phyloP scores from a whole-genome alignment of 495 filamentous ascomycete genomes.

The Coniosporium apollinis region DNA sequence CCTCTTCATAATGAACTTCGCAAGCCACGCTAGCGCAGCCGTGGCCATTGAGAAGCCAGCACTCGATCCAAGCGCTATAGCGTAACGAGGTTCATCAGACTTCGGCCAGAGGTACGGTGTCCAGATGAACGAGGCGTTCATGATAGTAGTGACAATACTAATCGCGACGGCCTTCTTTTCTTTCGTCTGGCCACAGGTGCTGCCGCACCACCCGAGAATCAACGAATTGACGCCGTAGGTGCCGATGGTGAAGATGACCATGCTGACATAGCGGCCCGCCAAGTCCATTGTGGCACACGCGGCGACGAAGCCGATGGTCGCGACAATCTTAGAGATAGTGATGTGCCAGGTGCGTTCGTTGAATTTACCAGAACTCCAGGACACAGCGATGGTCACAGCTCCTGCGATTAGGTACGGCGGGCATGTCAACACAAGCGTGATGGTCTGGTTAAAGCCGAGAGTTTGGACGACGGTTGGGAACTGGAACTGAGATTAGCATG shows the following conservation, averaged over 20 bases:
- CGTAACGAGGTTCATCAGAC: constrained; percentile 31
- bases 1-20: constrained; percentile 27
- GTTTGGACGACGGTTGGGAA: constrained; percentile 39
- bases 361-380: constrained; percentile 25
- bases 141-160: constrained; percentile 39
- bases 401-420: constrained; percentile 34
- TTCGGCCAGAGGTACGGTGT: constrained; percentile 39
- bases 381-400: constrained; percentile 28
- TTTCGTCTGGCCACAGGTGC: constrained; percentile 32
- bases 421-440: constrained; percentile 35
- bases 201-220: constrained; percentile 34
- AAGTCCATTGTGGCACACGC: constrained; percentile 24
- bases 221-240: constrained; percentile 33
- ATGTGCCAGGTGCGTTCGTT: constrained; percentile 36
- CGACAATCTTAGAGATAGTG: constrained; percentile 25
- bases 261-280: constrained; percentile 32
- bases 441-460: constrained; percentile 32
- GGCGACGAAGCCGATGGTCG: constrained; percentile 33
- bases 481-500: constrained; percentile 57
- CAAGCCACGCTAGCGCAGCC: constrained; percentile 24
- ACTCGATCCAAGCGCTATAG: constrained; percentile 27
- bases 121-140: constrained; percentile 37
- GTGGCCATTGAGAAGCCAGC: constrained; percentile 28
- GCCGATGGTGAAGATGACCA: constrained; percentile 32
- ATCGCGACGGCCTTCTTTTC: constrained; percentile 33